Base-by-base conservation (phyloP, 345 rosid genomes). In the Atalantia buxifolia region DNA sequence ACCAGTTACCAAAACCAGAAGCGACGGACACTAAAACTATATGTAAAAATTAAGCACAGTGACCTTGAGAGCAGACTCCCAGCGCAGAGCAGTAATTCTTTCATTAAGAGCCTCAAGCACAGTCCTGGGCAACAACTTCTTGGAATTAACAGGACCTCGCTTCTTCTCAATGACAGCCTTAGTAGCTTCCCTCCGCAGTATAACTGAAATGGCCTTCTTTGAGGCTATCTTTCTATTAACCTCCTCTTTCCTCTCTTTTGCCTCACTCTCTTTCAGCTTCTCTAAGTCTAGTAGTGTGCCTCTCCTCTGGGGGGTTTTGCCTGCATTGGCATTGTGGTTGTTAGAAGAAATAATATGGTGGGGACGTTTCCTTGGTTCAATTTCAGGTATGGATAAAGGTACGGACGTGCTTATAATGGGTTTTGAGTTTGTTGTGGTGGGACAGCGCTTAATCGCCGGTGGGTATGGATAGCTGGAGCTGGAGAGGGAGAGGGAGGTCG, bases 41-140 rank as follows among this genome's bases (percentile, higher is more conserved):
- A 13, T 12, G 13, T 45, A 13, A 69, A 1, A 42, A 19, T 42
- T 5, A 72, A 40, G 21, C 16, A 7, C 2, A 0, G 53, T n/a
- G 0, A 88, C 98, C 93, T 88, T 88, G 72, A 95, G 97, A 80
- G 98, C 95, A 70, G 98, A 95, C 72, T 91, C 92, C 98, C 98
- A 95, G 0, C 95, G 93, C 77, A 90, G 82, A 76, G 97, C 97
- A 10, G 94, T 90, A 63, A 93, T 90, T 71, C 98, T 78, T 55
- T 95, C 98, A 68, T 90, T 91, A 80, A 95, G 98, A 76, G 95
- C 89, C 80, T 95, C 98, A 22, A 95, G 95, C 35, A 95, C 93
- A 3, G 97, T 93, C 81, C 82, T 83, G 0, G 98, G 98, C 55
- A 91, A 93, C 76, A 95, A 83, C 71, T 84, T 91, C 84, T 90